Conservation (phyloP, 176 grass and related monocot genomes). For the Paspalum vaginatum region DNA sequence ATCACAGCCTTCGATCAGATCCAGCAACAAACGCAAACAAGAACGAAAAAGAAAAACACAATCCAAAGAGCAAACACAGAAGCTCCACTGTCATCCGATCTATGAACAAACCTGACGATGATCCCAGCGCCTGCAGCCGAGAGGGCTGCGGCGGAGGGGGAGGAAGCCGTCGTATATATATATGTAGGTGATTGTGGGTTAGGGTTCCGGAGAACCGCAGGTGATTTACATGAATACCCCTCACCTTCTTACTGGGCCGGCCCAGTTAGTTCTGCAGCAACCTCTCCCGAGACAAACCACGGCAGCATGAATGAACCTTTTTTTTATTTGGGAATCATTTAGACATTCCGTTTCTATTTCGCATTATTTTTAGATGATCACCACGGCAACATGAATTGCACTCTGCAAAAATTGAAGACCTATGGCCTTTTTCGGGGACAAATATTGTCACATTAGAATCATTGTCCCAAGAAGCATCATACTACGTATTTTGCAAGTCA, state of each 20-base stretch:
- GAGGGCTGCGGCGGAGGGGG: neutral
- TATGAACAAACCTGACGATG: neutral
- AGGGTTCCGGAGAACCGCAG: slow-evolving; percentile 15
- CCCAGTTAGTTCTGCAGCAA: neutral
- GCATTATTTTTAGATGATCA: no score
- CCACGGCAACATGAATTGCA: no score
- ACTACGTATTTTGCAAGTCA: no score
- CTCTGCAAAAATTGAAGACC: neutral
- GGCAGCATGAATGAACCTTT: no score
- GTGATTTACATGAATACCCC: slow-evolving; percentile 2
- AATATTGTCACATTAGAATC: neutral
- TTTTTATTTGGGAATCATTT: no score
- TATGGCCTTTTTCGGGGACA: neutral
- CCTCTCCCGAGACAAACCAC: neutral
- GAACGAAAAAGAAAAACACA: neutral
- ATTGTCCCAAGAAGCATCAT: neutral
- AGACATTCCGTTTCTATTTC: no score
- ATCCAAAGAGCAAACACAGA: neutral
- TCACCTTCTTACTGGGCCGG: neutral
- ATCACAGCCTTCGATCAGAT: slow-evolving; percentile 51
- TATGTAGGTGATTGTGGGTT: neutral
- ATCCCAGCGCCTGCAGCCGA: no score
- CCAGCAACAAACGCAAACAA: neutral
- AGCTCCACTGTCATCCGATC: neutral
- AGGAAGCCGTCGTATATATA: slow-evolving; percentile 27